Evolutionary conservation across 2,329 filamentous ascomycete species (phyloP).

Genomic region (Stylonectria norvegica): DNA sequence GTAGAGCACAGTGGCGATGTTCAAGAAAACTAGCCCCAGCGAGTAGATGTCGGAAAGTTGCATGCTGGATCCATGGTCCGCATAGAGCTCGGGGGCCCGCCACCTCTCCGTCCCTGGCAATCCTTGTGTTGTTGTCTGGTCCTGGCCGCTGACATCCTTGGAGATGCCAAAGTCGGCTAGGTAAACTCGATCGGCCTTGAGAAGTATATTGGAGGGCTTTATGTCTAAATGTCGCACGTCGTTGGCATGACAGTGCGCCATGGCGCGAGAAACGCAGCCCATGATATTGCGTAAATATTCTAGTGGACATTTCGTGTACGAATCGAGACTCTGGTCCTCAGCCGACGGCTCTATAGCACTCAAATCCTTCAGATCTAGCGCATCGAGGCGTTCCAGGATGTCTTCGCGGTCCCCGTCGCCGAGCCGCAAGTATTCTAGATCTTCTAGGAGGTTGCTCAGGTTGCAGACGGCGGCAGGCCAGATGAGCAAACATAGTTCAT

Average conservation of each 20-base stretch:
- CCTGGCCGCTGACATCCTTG: slow-evolving; percentile 42
- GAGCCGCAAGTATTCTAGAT: slow-evolving; percentile 40
- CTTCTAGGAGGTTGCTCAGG: slow-evolving; percentile 40
- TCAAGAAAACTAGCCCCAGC: slow-evolving; percentile 44
- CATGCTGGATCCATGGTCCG: slow-evolving; percentile 40
- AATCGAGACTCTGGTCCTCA: slow-evolving; percentile 18
- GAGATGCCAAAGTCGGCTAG: slow-evolving; percentile 50
- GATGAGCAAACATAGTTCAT: slow-evolving; percentile 43
- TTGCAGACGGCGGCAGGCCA: slow-evolving; percentile 49
- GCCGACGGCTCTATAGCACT: slow-evolving; percentile 32
- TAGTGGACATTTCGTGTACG: slow-evolving; percentile 33
- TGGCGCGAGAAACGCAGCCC: slow-evolving; percentile 43
- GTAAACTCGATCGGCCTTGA: slow-evolving; percentile 44
- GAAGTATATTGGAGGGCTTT: slow-evolving; percentile 47
- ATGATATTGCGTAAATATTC: slow-evolving; percentile 41
- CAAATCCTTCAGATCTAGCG: slow-evolving; percentile 37
- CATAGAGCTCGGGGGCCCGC: slow-evolving; percentile 44
- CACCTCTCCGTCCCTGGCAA: slow-evolving; percentile 42
- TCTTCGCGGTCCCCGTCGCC: slow-evolving; percentile 40
- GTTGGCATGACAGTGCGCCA: slow-evolving; percentile 41
- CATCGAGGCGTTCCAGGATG: slow-evolving; percentile 36
- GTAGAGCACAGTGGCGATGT: slow-evolving; percentile 43
- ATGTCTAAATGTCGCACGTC: slow-evolving; percentile 46
- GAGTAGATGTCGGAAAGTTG: slow-evolving; percentile 47
- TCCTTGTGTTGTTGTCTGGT: slow-evolving; percentile 43